phyloP scores from a whole-genome alignment of 169 alveolate genomes.

The Pseudocohnilembus persalinus region DNA sequence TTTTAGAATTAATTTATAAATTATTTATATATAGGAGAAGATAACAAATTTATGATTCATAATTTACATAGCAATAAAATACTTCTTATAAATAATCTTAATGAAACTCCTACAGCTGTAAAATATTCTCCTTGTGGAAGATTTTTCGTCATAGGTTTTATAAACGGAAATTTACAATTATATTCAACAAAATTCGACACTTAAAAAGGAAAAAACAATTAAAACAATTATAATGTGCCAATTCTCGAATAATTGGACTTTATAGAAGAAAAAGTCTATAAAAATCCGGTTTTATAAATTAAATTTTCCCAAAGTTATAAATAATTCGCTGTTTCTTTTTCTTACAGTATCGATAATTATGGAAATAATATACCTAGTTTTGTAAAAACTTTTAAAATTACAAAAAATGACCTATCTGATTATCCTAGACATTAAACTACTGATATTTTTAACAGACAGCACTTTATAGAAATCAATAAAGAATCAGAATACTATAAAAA shows the following conservation, averaged over 20 bases:
- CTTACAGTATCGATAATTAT: neutral
- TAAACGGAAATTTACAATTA: neutral
- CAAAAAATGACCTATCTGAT: neutral
- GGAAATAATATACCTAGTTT: no score
- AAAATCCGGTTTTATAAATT: constrained; percentile 63
- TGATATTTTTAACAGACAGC: no score
- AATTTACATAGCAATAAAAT: constrained; percentile 63
- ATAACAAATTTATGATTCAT: constrained; percentile 72
- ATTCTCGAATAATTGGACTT: constrained; percentile 44
- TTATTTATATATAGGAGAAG: constrained; percentile 58
- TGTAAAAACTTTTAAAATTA: neutral
- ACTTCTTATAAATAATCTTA: constrained; percentile 62
- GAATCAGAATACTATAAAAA: no score
- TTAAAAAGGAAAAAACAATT: neutral
- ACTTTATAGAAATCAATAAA: no score
- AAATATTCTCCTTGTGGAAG: constrained; percentile 78
- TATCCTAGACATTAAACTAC: neutral
- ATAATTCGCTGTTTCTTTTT: neutral
- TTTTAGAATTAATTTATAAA: no score
- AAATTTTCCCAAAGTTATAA: constrained; percentile 47
- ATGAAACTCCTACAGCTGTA: constrained; percentile 66
- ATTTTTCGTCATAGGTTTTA: constrained; percentile 71
- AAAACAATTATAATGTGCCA: constrained; percentile 31
- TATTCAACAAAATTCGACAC: neutral
- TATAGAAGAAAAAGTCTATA: constrained; percentile 50